phyloP scores from a whole-genome alignment of 192 early-diverging fungal genomes.

The Coemansia sp. region DNA sequence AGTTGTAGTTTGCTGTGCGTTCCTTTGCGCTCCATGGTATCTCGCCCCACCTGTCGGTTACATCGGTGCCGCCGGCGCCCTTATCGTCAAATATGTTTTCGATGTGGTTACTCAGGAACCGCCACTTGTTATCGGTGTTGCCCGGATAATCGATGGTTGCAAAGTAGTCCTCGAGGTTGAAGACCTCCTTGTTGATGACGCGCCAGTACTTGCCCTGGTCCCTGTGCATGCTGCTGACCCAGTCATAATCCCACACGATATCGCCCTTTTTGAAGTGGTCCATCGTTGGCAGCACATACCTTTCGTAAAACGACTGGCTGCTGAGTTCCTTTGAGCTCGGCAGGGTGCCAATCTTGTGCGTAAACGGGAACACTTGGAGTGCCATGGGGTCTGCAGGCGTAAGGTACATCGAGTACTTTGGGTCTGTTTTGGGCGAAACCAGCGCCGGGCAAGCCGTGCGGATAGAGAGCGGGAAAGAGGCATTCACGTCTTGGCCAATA shows the following conservation, averaged over 20 bases:
- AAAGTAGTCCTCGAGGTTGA: constrained; percentile 66
- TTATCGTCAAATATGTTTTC: constrained; percentile 61
- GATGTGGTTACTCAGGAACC: constrained; percentile 38
- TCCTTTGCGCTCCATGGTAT: constrained; percentile 16
- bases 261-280: constrained; percentile 58
- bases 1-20: constrained; percentile 60
- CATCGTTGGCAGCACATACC: constrained; percentile 42
- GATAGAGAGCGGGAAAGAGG: constrained; percentile 62
- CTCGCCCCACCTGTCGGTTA: constrained; percentile 48
- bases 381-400: constrained; percentile 32
- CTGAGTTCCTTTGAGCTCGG: constrained; percentile 40
- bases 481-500: constrained; percentile 57
- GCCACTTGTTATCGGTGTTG: constrained; percentile 28
- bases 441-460: constrained; percentile 61
- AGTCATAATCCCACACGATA: constrained; percentile 59
- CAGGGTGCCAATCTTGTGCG: constrained; percentile 36
- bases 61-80: constrained; percentile 52
- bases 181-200: constrained; percentile 66
- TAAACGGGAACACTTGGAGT: constrained; percentile 32
- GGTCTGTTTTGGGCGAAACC: constrained; percentile 24
- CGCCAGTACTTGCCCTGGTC: constrained; percentile 59
- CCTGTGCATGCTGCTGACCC: constrained; percentile 57
- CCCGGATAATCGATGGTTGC: constrained; percentile 37
- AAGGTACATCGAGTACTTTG: constrained; percentile 36
- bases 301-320: constrained; percentile 33